Evolutionary conservation across 2,329 filamentous ascomycete genomes (phyloP), one percentile per base, ranked within the genome.

Genomic region (Neonectria ditissima): DNA sequence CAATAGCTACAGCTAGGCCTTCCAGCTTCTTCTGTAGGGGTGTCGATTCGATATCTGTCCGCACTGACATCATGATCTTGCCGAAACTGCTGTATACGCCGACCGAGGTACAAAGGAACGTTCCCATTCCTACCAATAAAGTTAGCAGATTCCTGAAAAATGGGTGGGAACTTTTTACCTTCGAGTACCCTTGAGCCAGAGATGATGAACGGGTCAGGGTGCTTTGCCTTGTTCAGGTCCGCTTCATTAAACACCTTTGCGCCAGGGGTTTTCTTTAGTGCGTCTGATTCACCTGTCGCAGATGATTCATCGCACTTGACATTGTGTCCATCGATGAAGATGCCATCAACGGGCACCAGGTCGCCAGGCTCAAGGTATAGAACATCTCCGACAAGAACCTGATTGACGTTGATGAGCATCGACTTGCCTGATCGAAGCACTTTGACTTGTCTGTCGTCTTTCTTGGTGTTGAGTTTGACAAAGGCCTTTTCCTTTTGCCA

Each of bases 211-310:
- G 89, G 89, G 63, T 91, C 89, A 2, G 89, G 78, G 51, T 87
- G 84, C 50, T 75, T 72, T 39, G 4, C 39, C 82, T 81, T 20
- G 78, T 82, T 16, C 82, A 80, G 32, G 83, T 79, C n/a, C 89
- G 81, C 14, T 81, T 81, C 48, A 82, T 78, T 79, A 24, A 52
- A 84, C 86, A 54, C 88, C 87, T 54, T 86, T 82, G n/a, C 81
- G 13, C 84, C 88, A 10, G 80, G 75, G 0, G 83, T 87, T 79
- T 92, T 92, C 77, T 88, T 89, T 76, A 92, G 85, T 54, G 88
- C 83, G 68, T 92, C 89, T 0, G 89, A 92, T 77, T 92, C 90
- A 62, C 90, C 90, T 24, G 90, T 92, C 1, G 88, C 88, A 9
- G 89, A 91, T 3, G 89, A 91, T 73, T 92, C 90, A 69, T 92